Base-by-base conservation (phyloP, 768 basidiomycete genomes). In the Chalciporus pseudorubinellus region DNA sequence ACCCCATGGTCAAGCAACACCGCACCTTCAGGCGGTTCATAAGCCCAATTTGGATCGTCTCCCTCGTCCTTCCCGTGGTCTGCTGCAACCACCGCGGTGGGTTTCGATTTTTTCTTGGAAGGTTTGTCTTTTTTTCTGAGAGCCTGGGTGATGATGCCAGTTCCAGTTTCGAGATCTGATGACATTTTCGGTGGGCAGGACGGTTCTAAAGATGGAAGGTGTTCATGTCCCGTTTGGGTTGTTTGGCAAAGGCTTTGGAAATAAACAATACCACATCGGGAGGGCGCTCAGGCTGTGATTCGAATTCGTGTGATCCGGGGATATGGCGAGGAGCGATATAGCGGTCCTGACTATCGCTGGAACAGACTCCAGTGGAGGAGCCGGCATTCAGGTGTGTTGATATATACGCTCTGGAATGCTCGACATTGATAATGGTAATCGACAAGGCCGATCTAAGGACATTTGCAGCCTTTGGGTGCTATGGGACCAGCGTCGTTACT, bases 361-460 rank as follows among this genome's bases (percentile, higher is more conserved):
- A 8, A 83, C 89, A 13, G 93, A 95, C 61, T 81, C 85, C 2
- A 80, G 88, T 26, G 91, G 90, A 20, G 92, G 93, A 1, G 92
- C 93, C 26, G 94, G 93, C 0, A 92, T 97, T 21, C 93, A 95
- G 74, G 90, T 87, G 55, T 57, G 70, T 39, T 6, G 1, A 12
- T 9, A 50, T 28, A 56, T 26, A 3, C 26, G n/a, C 7, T 24
- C 9, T 7, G 9, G 7, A 26, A 24, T 24, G 7, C 24, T 9
- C 26, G 7, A 6, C 3, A 26, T 7, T 26, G 26, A 7, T 26
- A 9, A 26, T 26, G 7, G 9, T 26, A 6, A 26, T 26, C 3
- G 26, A n/a, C 3, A 31, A 93, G 87, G 93, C 91, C 9, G 94
- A 95, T 67, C 73, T 95, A 24, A 92, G 88, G 68, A 87, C 92